Base-by-base conservation (phyloP, 768 basidiomycete species). In the Boletus rex-veris region DNA sequence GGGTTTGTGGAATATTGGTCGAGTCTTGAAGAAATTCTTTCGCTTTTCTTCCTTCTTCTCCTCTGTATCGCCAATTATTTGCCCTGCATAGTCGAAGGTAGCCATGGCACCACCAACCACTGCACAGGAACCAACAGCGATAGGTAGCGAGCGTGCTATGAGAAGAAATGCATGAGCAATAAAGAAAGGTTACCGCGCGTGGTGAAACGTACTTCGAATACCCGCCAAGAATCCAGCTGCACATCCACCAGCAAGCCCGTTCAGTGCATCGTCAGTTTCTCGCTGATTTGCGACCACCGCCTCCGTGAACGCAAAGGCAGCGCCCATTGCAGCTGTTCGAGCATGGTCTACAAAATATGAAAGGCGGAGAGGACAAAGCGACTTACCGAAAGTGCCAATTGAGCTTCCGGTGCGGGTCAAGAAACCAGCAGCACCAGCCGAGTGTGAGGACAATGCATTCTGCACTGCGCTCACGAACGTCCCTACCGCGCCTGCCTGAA, bases 141-240 rank as follows among this genome's bases (percentile, higher is more conserved):
- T 75, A 7, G 93, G 93, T 60, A 96, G 63, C 31, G 93, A 97
- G 55, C 89, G 87, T 49, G 83, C 92, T 95, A 59, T 49, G 39
- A 40, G 9, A 50, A n/a, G 14, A 14, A 24, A 33, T 49, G 37
- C 4, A 53, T 69, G 33, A 66, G 58, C 24, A 50, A 48, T 55
- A 45, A 35, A 51, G 19, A 38, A 19, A 31, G 28, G 14, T 31
- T 49, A 41, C 42, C 41, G 16, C 46, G 50, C 47, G 31, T 21
- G 4, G 40, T 21, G 11, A 37, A 45, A 52, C 81, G 38, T 63
- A 92, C 91, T 80, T 76, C 90, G 80, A 52, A 95, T 72, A 49
- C 94, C 94, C 30, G 91, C 91, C 58, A 96, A 73, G 73, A 96
- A 92, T 43, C 94, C 94, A 48, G 93, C 93, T 45, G 93, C 93